Conservation (phyloP, 495 filamentous ascomycete genomes). For the Penicillium turbatum region DNA sequence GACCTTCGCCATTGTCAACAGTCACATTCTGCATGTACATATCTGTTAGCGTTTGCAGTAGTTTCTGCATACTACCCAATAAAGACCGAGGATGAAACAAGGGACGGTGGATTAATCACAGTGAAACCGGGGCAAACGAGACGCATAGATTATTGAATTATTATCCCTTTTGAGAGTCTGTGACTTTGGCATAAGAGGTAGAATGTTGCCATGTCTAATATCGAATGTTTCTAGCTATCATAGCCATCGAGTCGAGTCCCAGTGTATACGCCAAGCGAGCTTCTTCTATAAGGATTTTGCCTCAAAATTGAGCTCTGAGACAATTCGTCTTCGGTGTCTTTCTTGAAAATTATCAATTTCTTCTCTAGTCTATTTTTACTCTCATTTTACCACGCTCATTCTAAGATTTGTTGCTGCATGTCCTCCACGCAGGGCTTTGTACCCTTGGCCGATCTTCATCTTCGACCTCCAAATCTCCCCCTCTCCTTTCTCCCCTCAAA, state of each 20-base stretch:
- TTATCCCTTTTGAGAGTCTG: slow-evolving; percentile 1
- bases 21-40: not conserved
- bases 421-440: slow-evolving; percentile 6
- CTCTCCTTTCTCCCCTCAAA: slow-evolving; percentile 20
- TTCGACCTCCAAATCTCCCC: slow-evolving; percentile 3
- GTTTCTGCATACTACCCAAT: slow-evolving; percentile 8
- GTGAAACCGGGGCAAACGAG: slow-evolving; percentile 22
- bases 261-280: slow-evolving; percentile 4
- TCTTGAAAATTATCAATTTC: not conserved
- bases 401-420: slow-evolving; percentile 2
- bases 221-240: not conserved
- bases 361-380: not conserved
- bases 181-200: not conserved
- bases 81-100: slow-evolving; percentile 20
- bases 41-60: slow-evolving; percentile 7
- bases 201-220: not conserved
- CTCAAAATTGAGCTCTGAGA: not conserved
- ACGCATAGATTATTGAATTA: not conserved
- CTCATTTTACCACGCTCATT: not conserved
- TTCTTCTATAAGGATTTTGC: slow-evolving; percentile 3
- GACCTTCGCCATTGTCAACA: not conserved
- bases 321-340: slow-evolving; percentile 2
- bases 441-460: slow-evolving; percentile 17
- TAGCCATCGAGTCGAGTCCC: not conserved
- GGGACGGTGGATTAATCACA: slow-evolving; percentile 18